Evolutionary conservation across 2,329 filamentous ascomycete species (phyloP).

Genomic region (Sporothrix protearum): DNA sequence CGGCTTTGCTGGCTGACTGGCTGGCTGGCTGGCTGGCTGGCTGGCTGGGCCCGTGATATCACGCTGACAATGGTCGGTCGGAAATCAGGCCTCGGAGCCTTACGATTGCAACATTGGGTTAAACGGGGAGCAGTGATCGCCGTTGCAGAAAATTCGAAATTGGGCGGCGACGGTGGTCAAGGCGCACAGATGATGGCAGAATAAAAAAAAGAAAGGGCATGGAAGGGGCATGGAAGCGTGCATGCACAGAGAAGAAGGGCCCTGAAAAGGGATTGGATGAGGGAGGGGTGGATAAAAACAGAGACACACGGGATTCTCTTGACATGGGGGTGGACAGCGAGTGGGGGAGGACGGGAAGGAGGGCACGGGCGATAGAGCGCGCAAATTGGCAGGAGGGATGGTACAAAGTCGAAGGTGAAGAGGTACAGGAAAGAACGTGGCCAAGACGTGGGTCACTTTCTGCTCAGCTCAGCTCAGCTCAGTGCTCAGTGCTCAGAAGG

Average conservation of each 20-base stretch:
- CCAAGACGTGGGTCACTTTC: no score
- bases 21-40: not conserved
- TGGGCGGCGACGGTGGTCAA: not conserved
- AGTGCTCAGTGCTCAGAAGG: no score
- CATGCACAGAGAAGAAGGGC: slow-evolving; percentile 4
- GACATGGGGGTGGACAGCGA: not conserved
- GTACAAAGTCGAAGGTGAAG: not conserved
- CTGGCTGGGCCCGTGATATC: not conserved
- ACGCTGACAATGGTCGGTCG: slow-evolving; percentile 10
- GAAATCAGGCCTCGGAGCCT: slow-evolving; percentile 19
- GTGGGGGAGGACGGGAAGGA: not conserved
- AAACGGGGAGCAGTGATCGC: slow-evolving; percentile 5
- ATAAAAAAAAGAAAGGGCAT: no score
- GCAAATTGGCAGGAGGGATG: not conserved
- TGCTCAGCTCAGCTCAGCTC: no score
- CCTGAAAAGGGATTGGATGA: not conserved
- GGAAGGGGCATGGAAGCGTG: not conserved
- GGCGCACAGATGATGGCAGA: not conserved
- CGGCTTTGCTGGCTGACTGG: no score
- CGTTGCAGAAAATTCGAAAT: slow-evolving; percentile 1
- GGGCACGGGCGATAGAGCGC: not conserved
- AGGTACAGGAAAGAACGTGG: not conserved
- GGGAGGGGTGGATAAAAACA: not conserved
- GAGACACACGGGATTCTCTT: not conserved
- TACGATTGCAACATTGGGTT: slow-evolving; percentile 21